Evolutionary conservation across 345 rosid species (phyloP).

Genomic region (Cardiospermum halicacabum): DNA sequence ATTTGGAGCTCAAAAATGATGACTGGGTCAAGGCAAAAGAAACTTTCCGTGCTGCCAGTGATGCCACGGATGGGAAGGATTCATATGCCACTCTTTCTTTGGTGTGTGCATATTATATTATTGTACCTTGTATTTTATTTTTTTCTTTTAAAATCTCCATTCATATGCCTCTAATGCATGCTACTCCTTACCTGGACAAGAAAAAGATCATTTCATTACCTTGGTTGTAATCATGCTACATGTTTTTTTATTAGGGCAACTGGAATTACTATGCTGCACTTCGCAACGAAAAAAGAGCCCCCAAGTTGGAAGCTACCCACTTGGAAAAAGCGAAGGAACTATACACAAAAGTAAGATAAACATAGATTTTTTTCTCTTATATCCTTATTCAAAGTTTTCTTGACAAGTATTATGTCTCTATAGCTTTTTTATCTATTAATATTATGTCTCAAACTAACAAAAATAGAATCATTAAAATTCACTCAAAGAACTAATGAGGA

Average conservation of each 20-base stretch:
- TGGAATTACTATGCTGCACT: constrained; percentile 98
- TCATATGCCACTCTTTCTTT: constrained; percentile 89
- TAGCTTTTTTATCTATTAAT: constrained; percentile 1
- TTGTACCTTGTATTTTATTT: not conserved
- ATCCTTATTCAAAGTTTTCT: not conserved
- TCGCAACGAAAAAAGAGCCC: constrained; percentile 96
- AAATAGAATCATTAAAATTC: not conserved
- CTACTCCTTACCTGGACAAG: constrained; percentile 1
- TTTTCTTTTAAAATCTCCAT: not conserved
- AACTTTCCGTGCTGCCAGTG: constrained; percentile 92
- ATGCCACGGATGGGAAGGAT: constrained; percentile 92
- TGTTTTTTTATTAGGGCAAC: too few relatives aligned
- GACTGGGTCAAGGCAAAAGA: constrained; percentile 99
- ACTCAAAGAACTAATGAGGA: not conserved
- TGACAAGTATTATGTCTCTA: not conserved
- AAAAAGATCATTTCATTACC: not conserved
- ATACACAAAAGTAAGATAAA: constrained; percentile 63
- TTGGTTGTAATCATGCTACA: too few relatives aligned
- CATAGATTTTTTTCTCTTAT: constrained; percentile 13
- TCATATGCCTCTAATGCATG: not conserved
- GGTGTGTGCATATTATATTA: constrained; percentile 49
- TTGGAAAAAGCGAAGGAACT: constrained; percentile 98
- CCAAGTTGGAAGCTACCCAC: constrained; percentile 97
- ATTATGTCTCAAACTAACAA: not conserved
- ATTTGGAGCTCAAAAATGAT: constrained; percentile 95